Conservation (phyloP, 2,329 filamentous ascomycete species). For the Biscogniauxia marginata region DNA sequence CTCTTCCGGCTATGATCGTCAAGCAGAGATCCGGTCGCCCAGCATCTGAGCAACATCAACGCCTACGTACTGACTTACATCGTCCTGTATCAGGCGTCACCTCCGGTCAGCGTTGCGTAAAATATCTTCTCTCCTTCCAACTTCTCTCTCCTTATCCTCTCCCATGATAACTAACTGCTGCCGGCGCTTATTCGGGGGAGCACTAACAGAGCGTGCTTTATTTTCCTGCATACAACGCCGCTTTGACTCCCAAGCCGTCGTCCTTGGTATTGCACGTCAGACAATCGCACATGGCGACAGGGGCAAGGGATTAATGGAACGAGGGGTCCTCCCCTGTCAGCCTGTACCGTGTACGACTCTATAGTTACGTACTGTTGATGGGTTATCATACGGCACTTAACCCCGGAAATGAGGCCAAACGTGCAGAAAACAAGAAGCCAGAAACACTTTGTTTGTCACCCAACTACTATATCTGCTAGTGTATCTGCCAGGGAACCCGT, state of each 20-base stretch:
- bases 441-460: background rate
- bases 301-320: constrained; percentile 26
- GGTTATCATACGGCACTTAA: background rate
- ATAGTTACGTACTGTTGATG: background rate
- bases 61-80: background rate
- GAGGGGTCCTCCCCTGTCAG: constrained; percentile 9
- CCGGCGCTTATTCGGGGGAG: background rate
- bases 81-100: background rate
- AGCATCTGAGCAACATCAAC: background rate
- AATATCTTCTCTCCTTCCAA: background rate
- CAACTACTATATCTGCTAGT: background rate
- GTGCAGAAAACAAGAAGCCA: no score
- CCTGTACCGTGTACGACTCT: background rate
- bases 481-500: no score
- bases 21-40: background rate
- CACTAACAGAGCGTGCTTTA: background rate
- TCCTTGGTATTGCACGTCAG: constrained; percentile 31
- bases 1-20: background rate
- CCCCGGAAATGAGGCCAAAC: background rate
- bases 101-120: background rate
- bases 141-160: background rate
- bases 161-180: background rate
- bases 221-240: constrained; percentile 14
- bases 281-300: constrained; percentile 34
- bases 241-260: constrained; percentile 27